Evolutionary conservation across 306 rosid species (phyloP), one percentile per base, ranked within the genome.

Genomic region (Trifolium fragiferum): DNA sequence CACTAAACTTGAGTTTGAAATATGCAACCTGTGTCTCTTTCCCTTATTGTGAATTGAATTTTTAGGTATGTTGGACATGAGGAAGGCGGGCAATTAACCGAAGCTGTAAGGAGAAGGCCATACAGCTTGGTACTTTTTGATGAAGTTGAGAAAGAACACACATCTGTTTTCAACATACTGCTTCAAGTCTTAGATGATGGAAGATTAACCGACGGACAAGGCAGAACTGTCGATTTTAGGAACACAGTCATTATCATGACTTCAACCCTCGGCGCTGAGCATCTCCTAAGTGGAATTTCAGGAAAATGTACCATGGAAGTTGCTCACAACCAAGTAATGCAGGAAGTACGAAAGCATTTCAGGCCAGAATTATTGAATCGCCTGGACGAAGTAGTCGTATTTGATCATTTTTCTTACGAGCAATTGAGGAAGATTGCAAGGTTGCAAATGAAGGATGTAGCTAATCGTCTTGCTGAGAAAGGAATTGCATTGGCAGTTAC

Each of bases 61-160:
- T 43, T 32, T 79, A 87, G 97, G 65, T 89, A 93, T 66, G 81
- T 93, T 65, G 98, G 96, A 20, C 92, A 90, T 16, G 93, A 90
- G 15, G 96, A 93, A 85, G 97, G 98, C 35, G 98, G 98, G 19
- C 96, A 90, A 43, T 85, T 93, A 18, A 93, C 98, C 0, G 97
- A 93, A 86, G 92, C 95, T 1, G 97, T 93, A 64, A 87, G 95
- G 85, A 78, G 96, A 66, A 85, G 93, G 81, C 98, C 98, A 43
- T 89, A 90, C 19, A 90, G 96, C 15, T 97, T 93, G 7, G 68
- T 93, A n/a, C 82, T 93, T n/a, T 90, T 93, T 58, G 98, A 93
- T 76, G 96, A 93, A 85, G 97, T 90, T 71, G 98, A 90, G 60
- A 93, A 93, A 58, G 98, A 97, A 2, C 98, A 93, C 58, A 66